A percentile compares a stretch with the other conserved stretches of the same genome.
These are phyloP conservation scores for Globisporangium camurandrum DNA, from an alignment of 352 stramenopile genomes.

Conservation along the genomic window DNA sequence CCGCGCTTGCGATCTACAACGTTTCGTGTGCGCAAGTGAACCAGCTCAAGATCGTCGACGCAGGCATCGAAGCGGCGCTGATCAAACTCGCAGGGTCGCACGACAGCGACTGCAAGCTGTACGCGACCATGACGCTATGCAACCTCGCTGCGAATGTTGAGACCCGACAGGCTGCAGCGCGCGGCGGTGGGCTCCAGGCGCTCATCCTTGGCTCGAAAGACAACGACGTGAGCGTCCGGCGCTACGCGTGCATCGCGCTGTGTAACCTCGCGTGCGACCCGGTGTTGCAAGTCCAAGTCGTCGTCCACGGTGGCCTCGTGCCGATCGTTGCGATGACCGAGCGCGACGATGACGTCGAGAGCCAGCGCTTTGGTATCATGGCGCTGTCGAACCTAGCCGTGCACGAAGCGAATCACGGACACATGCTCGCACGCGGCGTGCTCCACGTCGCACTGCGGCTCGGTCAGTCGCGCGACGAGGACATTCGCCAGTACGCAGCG, in stretches of 20 bases:
- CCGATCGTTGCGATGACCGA: conserved; percentile 81
- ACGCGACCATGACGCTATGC: conserved; percentile 92
- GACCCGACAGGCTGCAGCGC: conserved; percentile 79
- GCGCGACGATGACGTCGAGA: conserved; percentile 58
- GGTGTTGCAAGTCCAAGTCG: conserved; percentile 86
- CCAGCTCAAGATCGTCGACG: conserved; percentile 85
- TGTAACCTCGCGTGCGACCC: conserved; percentile 92
- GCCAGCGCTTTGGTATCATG: conserved; percentile 91
- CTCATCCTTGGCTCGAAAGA: conserved; percentile 87
- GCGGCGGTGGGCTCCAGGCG: conserved; percentile 88
- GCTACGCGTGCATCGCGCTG: conserved; percentile 92
- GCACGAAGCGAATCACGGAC: conserved; percentile 91
- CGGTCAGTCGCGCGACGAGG: conserved; percentile 62
- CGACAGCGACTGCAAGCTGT: conserved; percentile 92
- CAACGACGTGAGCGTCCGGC: conserved; percentile 68
- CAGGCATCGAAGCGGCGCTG: conserved; percentile 83
- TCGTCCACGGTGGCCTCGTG: conserved; percentile 90
- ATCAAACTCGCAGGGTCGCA: conserved; percentile 73
- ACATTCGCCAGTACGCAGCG: conserved; percentile 85
- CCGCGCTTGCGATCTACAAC: conserved; percentile 92
- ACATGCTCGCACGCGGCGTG: conserved; percentile 85
- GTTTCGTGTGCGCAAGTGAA: conserved; percentile 90
- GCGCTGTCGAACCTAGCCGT: conserved; percentile 91
- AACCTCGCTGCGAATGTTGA: conserved; percentile 94
- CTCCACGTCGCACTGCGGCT: conserved; percentile 78